Conservation (phyloP, 1,284 basidiomycete genomes). For the Boletus semigastroideus region DNA sequence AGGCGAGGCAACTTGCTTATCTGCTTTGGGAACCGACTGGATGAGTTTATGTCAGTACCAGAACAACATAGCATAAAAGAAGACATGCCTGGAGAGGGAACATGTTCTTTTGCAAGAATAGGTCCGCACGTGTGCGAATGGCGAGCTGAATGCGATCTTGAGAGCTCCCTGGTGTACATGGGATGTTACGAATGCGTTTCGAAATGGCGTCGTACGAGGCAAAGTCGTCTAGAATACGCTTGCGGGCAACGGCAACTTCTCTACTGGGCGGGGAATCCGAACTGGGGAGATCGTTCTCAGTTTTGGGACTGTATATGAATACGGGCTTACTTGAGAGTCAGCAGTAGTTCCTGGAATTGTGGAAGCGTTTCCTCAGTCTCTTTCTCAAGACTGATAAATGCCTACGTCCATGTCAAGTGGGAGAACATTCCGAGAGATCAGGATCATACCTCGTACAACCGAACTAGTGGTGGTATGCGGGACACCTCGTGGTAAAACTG, state of each 20-base stretch:
- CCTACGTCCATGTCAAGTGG: conserved; percentile 36
- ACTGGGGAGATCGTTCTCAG: conserved; percentile 30
- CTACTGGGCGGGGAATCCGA: conserved; percentile 61
- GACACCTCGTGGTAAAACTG: conserved; percentile 76
- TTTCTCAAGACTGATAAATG: conserved; percentile 74
- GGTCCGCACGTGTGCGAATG: conserved; percentile 73
- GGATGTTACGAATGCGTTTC: conserved; percentile 78
- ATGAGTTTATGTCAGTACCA: conserved; percentile 3
- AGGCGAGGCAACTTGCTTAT: conserved; percentile 34
- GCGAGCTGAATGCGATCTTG: conserved; percentile 85
- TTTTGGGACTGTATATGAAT: not conserved
- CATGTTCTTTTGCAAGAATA: conserved; percentile 90
- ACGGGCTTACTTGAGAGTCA: conserved; percentile 49
- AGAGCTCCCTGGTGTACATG: conserved; percentile 63
- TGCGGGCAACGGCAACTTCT: conserved; percentile 71
- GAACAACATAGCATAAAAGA: not conserved
- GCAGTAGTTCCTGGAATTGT: conserved; percentile 68
- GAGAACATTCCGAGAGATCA: not conserved
- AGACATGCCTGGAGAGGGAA: conserved; percentile 68
- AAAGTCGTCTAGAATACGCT: conserved; percentile 81
- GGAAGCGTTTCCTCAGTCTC: conserved; percentile 71
- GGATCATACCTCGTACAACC: conserved; percentile 64
- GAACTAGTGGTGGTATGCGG: conserved; percentile 61
- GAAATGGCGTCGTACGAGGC: conserved; percentile 86
- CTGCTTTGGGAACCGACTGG: conserved; percentile 64